A percentile compares a stretch with the other conserved stretches of the same genome.
These are phyloP conservation scores for Phytophthora sp. DNA, from an alignment of 352 stramenopile genomes.

Conservation along the genomic window DNA sequence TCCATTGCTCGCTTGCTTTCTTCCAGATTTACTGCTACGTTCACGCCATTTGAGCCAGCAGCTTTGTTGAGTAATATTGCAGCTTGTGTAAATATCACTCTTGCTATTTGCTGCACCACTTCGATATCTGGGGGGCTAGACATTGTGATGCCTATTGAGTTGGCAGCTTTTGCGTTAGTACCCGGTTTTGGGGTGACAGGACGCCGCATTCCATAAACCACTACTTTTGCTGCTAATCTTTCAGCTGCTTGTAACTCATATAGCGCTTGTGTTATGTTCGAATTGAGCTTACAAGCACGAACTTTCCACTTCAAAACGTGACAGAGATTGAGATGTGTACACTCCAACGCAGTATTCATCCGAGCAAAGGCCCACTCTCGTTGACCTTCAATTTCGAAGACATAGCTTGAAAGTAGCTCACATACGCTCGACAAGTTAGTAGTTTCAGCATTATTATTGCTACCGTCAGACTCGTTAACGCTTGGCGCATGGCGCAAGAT, in stretches of 20 bases:
- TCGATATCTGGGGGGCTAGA: conserved; percentile 20
- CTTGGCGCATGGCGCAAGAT: conserved; percentile 32
- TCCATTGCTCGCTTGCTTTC: conserved; percentile 25
- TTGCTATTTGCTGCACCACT: conserved; percentile 32
- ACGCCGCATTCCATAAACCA: conserved; percentile 15
- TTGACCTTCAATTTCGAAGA: conserved; percentile 51
- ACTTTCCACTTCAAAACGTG: conserved; percentile 43
- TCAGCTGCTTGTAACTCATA: conserved; percentile 24
- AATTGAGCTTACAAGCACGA: conserved; percentile 28
- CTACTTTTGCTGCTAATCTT: conserved; percentile 17
- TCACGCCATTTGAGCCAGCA: not conserved
- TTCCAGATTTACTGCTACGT: conserved; percentile 4
- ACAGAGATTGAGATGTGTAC: conserved; percentile 28
- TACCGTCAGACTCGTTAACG: no score
- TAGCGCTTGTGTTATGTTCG: conserved; percentile 12
- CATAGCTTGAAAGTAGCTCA: conserved; percentile 28
- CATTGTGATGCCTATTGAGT: not conserved
- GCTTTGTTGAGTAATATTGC: conserved; percentile 26
- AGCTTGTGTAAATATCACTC: conserved; percentile 42
- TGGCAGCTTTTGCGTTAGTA: not conserved
- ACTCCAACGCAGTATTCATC: conserved; percentile 25
- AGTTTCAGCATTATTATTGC: not conserved
- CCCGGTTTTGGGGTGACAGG: conserved; percentile 5
- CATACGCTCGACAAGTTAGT: conserved; percentile 10
- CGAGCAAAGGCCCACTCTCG: conserved; percentile 17